Evolutionary conservation across 1,284 basidiomycete species (phyloP), one percentile per base, ranked within the genome.

Genomic region (Tilletia setariae): DNA sequence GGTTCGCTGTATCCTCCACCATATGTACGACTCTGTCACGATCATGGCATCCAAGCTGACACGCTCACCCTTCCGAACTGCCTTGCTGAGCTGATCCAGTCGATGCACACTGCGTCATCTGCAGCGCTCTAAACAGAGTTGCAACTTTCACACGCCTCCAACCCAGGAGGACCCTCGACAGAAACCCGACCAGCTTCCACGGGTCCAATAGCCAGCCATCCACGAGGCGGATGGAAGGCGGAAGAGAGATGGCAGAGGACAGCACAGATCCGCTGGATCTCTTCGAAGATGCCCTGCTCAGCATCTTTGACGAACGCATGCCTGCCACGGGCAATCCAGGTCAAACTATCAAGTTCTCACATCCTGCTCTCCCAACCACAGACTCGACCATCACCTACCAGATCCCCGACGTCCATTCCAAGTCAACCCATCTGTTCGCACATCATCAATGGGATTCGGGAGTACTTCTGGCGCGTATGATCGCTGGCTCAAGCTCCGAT

Each of bases 391-490:
- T 47, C 35, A 21, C 30, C 32, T 49, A 42, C 49, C 21, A 64
- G n/a, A 32, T 43, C 30, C 51, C 32, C 19, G 53, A 16, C 42
- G 51, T 43, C 16, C 42, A 64, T 43, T 9, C 47, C 13, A 21
- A 28, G 23, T 51, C 35, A 19, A 79, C 74, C 8, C 71, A 70
- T 44, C 73, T 80, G 8, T 80, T 80, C 67, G 79, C 79, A 30
- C 79, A 80, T 62, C 72, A 79, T 63, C 79, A 80, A 66, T 80
- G 79, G 79, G 79, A 80, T 69, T 76, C 79, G 2, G 79, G 79
- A 16, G 69, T 77, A 25, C 70, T 72, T 43, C 70, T 80, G 9
- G 78, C 77, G 0, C 70, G 76, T 30, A 59, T 78, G 25, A 70
- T 79, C 6, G 74, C 68, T 0, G 73, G 4, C 69, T 70, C 7